These are phyloP conservation scores for Pseudodiploospora longispora DNA, from an alignment of 2,329 filamentous ascomycete genomes.

Conservation along the genomic window DNA sequence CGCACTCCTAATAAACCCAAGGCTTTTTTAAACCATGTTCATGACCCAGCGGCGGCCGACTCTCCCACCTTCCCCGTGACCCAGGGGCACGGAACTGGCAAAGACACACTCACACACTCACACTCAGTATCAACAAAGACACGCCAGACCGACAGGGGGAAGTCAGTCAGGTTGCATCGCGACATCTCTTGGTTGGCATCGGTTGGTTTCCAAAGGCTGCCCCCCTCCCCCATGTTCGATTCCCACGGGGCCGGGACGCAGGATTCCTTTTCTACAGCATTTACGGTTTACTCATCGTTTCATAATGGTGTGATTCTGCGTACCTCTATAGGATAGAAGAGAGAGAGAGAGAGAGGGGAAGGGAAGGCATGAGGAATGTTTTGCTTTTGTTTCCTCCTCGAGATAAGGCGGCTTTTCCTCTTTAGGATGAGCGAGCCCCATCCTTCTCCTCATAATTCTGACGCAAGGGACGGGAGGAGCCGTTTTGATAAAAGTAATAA, in stretches of 20 bases:
- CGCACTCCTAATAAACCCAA: no score
- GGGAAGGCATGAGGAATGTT: background rate
- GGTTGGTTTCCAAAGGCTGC: no score
- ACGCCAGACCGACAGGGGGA: no score
- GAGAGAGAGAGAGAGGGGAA: background rate
- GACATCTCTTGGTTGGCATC: no score
- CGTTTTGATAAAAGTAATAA: background rate
- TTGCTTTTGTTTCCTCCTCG: constrained; percentile 15
- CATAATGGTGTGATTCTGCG: background rate
- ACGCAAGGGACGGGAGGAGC: constrained; percentile 2
- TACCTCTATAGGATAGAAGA: background rate
- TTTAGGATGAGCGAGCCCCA: constrained; percentile 2
- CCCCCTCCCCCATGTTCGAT: background rate
- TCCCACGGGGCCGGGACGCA: background rate
- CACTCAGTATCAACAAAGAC: no score
- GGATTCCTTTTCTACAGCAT: background rate
- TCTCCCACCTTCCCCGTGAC: background rate
- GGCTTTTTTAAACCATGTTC: no score
- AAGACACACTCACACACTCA: background rate
- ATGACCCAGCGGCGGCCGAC: no score
- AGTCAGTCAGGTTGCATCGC: no score
- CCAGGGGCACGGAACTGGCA: background rate
- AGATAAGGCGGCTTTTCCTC: constrained; percentile 13
- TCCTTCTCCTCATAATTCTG: background rate
- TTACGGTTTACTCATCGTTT: constrained; percentile 4